These are phyloP conservation scores for Candida anutae DNA, from an alignment of 1,139 yeast species.

Conservation along the genomic window DNA sequence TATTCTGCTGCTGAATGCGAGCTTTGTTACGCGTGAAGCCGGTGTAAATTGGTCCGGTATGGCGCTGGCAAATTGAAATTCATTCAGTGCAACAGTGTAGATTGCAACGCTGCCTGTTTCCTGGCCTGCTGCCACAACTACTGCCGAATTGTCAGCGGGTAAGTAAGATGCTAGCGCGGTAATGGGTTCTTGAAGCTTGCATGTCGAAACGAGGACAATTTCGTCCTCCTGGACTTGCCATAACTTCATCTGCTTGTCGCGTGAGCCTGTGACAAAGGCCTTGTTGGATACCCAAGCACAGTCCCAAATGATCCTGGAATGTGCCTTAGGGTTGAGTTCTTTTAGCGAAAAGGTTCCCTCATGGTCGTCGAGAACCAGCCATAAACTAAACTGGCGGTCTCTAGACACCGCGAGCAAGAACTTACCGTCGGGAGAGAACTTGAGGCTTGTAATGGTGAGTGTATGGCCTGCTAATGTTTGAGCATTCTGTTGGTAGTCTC, in stretches of 20 bases:
- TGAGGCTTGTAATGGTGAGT: slow-evolving; percentile 76
- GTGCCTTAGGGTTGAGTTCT: slow-evolving; percentile 61
- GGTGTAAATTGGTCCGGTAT: slow-evolving; percentile 43
- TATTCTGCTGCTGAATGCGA: slow-evolving; percentile 42
- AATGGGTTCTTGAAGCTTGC: slow-evolving; percentile 48
- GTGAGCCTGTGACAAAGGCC: slow-evolving; percentile 59
- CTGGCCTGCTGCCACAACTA: slow-evolving; percentile 57
- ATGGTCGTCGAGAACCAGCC: slow-evolving; percentile 47
- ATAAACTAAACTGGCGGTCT: slow-evolving; percentile 79
- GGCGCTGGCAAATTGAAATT: slow-evolving; percentile 19
- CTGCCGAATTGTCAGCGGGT: slow-evolving; percentile 13
- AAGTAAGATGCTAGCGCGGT: slow-evolving; percentile 61
- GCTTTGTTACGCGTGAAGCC: slow-evolving; percentile 49
- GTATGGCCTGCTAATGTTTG: slow-evolving; percentile 54
- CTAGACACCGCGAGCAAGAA: slow-evolving; percentile 77
- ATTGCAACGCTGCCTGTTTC: slow-evolving; percentile 47
- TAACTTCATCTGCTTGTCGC: slow-evolving; percentile 72
- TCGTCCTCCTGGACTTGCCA: slow-evolving; percentile 44
- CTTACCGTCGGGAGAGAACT: slow-evolving; percentile 65
- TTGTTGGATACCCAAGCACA: slow-evolving; percentile 67
- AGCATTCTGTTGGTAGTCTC: slow-evolving; percentile 30
- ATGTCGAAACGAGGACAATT: slow-evolving; percentile 19
- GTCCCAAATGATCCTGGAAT: slow-evolving; percentile 92
- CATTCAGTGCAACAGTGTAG: slow-evolving; percentile 17
- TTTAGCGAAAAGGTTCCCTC: slow-evolving; percentile 33